Evolutionary conservation across 2,329 filamentous ascomycete species (phyloP).

Genomic region (Fusarium pseudocircinatum): DNA sequence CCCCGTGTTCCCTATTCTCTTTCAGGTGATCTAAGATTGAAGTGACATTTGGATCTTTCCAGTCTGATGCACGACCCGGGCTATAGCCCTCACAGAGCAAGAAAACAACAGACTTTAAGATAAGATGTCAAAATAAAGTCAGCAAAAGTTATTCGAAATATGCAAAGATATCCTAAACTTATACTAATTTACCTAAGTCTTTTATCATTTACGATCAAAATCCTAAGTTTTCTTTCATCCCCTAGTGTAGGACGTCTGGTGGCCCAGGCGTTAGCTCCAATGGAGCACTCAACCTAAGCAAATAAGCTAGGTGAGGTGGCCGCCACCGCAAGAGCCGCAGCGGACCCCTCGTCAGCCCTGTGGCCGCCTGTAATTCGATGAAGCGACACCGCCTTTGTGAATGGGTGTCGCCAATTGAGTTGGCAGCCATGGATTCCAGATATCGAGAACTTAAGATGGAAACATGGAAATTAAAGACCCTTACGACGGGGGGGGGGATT

Average conservation of each 20-base stretch:
- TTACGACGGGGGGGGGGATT: not conserved
- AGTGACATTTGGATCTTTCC: not conserved
- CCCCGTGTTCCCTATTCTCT: not conserved
- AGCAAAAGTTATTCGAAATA: not conserved
- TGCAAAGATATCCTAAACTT: not conserved
- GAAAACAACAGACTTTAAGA: not conserved
- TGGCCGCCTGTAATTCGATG: constrained; percentile 38
- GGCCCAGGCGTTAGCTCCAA: constrained; percentile 15
- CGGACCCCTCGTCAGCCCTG: constrained; percentile 40
- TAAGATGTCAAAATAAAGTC: not conserved
- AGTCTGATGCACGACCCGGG: not conserved
- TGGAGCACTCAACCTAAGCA: not conserved
- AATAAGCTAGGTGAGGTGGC: constrained; percentile 18
- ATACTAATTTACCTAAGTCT: not conserved
- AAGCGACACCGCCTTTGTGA: constrained; percentile 40
- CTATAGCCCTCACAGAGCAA: not conserved
- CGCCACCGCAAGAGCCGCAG: constrained; percentile 24
- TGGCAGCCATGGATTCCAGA: not conserved
- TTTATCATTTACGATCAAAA: not conserved
- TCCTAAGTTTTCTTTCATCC: not conserved
- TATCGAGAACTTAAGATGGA: not conserved
- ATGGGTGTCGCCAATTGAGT: constrained; percentile 12
- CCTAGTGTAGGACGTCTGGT: not conserved
- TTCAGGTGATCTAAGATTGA: not conserved
- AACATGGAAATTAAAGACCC: not conserved